These are phyloP conservation scores for Musa troglodytarum DNA, from an alignment of 176 grass and related monocot species.

Conservation along the genomic window DNA sequence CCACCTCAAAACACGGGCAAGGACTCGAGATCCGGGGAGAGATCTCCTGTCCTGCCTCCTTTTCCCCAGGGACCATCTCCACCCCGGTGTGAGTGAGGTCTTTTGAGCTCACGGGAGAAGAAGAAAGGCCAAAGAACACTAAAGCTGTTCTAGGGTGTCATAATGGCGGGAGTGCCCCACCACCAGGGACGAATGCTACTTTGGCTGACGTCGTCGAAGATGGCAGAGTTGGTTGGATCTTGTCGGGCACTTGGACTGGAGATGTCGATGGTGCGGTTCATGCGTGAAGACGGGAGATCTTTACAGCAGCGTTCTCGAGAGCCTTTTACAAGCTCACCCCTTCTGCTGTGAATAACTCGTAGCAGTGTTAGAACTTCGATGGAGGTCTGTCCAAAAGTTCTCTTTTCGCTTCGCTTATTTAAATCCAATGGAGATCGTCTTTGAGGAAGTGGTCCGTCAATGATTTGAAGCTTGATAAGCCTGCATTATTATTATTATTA, in stretches of 20 bases:
- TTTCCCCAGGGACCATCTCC: background rate
- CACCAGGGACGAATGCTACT: background rate
- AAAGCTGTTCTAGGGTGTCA: background rate
- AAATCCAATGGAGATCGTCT: too few species aligned
- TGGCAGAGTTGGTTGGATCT: background rate
- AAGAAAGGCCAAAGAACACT: too few species aligned
- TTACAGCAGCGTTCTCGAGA: too few species aligned
- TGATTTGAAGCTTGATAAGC: too few species aligned
- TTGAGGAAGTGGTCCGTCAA: too few species aligned
- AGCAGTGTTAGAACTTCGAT: background rate
- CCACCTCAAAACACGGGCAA: background rate
- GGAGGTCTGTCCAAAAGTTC: background rate
- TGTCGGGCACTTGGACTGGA: background rate
- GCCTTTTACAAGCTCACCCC: too few species aligned
- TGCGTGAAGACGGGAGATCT: too few species aligned
- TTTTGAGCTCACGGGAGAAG: too few species aligned
- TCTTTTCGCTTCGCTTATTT: background rate
- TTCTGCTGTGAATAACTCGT: too few species aligned
- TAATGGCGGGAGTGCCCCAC: background rate
- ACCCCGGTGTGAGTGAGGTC: too few species aligned
- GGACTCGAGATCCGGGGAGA: conserved; percentile 1
- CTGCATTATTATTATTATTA: too few species aligned
- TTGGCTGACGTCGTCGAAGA: background rate
- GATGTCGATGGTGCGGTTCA: too few species aligned
- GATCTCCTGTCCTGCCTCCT: background rate